Base-by-base conservation (phyloP, 2,329 filamentous ascomycete species). In the Orbilia quercus region DNA sequence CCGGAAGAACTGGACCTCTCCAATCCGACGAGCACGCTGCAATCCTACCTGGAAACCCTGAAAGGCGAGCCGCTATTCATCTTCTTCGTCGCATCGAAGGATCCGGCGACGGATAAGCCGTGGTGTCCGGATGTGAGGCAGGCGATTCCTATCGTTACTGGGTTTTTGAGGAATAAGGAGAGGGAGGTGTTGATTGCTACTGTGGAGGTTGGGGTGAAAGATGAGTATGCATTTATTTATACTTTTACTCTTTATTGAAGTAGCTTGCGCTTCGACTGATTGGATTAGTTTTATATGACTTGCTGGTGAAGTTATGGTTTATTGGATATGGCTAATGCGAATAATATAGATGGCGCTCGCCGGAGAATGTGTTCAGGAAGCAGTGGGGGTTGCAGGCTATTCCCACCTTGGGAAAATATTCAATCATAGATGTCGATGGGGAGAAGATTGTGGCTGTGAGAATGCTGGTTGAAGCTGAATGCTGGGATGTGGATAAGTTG, bases 101-200 rank as follows among this genome's bases (percentile, higher is more conserved):
- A 81, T 45, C 78, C 80, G 6, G 70, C 72, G 1, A 82, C 81
- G 16, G 77, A 78, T 6, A 75, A 80, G 63, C 77, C 81, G 2
- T 82, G 81, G 81, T 82, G 81, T 22, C 81, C 81, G 0, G 81
- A 82, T 55, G 81, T 82, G 23, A 78, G 80, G 12, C 79, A 79
- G 7, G 80, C 81, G 0, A 65, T 81, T 60, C 81, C 81, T 0
- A 64, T 77, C 45, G 76, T 82, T 20, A 65, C 77, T 1, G 70
- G 76, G 0, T 78, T 79, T 1, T 82, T 82, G 64, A 74, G 76
- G 0, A 65, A 66, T 0, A 63, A 76, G 0, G 74, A 75, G 16
- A 71, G 78, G 2, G 79, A 79, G 0, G 12, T 12, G 53, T 44
- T 0, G 72, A 81, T 36, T 40, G 77, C 75, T 0, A 76, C 79